Conservation (phyloP, 305 asterid species). For the Fraxinus floribunda region DNA sequence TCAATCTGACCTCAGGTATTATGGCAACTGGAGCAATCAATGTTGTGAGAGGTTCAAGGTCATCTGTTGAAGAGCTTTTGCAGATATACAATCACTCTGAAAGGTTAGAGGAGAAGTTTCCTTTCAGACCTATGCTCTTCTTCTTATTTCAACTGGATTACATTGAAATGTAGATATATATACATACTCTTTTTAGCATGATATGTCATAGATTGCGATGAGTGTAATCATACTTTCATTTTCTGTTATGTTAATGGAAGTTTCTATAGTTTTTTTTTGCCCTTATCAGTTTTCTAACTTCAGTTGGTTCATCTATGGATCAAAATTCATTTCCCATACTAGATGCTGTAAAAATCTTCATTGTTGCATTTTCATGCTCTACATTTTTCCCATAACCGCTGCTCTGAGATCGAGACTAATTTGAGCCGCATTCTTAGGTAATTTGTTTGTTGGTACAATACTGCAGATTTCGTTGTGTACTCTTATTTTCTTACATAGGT, state of each 20-base stretch:
- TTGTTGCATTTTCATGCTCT: not conserved
- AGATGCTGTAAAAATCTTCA: not conserved
- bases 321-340: not conserved
- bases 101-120: slow-evolving; percentile 51
- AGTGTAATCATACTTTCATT: not conserved
- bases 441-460: not conserved
- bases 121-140: slow-evolving; percentile 14
- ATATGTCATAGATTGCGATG: not conserved
- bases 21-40: slow-evolving; percentile 97
- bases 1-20: slow-evolving; percentile 57
- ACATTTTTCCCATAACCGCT: not conserved
- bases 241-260: not conserved
- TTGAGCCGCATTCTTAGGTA: not conserved
- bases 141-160: slow-evolving; percentile 9
- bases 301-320: not conserved
- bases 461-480: not conserved
- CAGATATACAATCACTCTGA: slow-evolving; percentile 92
- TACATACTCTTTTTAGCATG: not conserved
- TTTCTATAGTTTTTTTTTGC: not conserved
- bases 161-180: not conserved
- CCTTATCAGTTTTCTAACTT: not conserved
- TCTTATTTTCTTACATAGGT: not conserved
- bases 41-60: slow-evolving; percentile 94
- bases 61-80: slow-evolving; percentile 87
- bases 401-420: not conserved